Conservation (phyloP, 257 asterid species). For the Cordia subcordata region DNA sequence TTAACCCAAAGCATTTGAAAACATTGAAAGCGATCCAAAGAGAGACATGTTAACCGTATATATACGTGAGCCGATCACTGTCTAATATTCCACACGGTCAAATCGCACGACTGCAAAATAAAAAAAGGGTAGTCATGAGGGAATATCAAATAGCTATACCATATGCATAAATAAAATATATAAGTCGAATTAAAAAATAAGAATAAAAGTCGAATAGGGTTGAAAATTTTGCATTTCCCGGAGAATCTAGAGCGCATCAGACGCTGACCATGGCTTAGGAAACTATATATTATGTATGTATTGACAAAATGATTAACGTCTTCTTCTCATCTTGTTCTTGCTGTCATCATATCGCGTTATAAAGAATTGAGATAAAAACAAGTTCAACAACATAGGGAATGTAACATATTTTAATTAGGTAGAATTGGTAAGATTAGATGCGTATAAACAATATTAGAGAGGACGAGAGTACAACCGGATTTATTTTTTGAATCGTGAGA, state of each 20-base stretch:
- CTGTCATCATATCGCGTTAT: slow-evolving; percentile 14
- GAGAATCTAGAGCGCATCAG: slow-evolving; percentile 94
- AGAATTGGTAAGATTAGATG: neutral
- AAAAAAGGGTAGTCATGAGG: neutral
- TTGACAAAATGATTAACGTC: slow-evolving; percentile 21
- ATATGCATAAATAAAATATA: neutral
- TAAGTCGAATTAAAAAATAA: too few species aligned
- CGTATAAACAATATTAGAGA: neutral
- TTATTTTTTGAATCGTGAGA: too few species aligned
- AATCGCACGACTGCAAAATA: neutral
- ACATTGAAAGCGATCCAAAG: neutral
- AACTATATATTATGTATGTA: too few species aligned
- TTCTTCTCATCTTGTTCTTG: slow-evolving; percentile 28
- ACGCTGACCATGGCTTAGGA: slow-evolving; percentile 63
- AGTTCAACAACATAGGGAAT: neutral
- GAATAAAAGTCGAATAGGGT: too few species aligned
- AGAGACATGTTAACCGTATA: slow-evolving; percentile 2
- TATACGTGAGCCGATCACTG: slow-evolving; percentile 21
- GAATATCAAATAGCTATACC: neutral
- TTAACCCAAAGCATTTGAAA: neutral
- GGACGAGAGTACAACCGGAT: too few species aligned
- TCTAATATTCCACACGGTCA: slow-evolving; percentile 22
- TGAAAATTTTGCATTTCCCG: slow-evolving; percentile 41
- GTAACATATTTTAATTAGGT: neutral
- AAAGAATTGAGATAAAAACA: neutral